These are phyloP conservation scores for Pseudoturritis turrita DNA, from an alignment of 345 rosid species.

Conservation along the genomic window DNA sequence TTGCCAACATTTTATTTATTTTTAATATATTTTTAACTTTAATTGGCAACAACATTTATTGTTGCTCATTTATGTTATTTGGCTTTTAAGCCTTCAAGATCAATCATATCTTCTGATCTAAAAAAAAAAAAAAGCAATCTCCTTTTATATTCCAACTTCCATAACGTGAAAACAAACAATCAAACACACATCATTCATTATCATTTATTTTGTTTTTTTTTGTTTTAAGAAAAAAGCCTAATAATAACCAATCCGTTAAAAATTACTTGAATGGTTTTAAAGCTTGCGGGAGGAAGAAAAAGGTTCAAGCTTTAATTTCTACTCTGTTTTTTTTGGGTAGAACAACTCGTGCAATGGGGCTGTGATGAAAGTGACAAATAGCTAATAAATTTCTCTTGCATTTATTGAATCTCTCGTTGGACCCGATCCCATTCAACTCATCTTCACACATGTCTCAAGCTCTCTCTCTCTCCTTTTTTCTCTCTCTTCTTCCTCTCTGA, in stretches of 20 bases:
- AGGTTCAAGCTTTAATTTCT: slow-evolving; percentile 5
- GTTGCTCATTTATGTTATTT: slow-evolving; percentile 26
- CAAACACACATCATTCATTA: slow-evolving; percentile 25
- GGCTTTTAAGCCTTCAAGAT: slow-evolving; percentile 32
- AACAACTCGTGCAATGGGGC: slow-evolving; percentile 34
- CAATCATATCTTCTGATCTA: slow-evolving; percentile 10
- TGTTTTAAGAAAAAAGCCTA: background rate
- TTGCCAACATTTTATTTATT: slow-evolving; percentile 12
- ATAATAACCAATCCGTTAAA: background rate
- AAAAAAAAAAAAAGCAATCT: background rate
- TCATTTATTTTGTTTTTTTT: too few species aligned
- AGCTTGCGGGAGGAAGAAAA: slow-evolving; percentile 18
- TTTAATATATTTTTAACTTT: slow-evolving; percentile 2
- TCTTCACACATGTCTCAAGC: slow-evolving; percentile 27
- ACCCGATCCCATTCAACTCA: slow-evolving; percentile 32
- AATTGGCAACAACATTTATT: slow-evolving; percentile 20
- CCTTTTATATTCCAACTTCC: slow-evolving; percentile 21
- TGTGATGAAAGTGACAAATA: slow-evolving; percentile 38
- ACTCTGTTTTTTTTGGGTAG: slow-evolving; percentile 18
- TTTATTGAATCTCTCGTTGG: slow-evolving; percentile 32
- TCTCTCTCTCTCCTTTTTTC: slow-evolving; percentile 4
- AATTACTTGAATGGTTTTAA: background rate
- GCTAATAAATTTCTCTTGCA: slow-evolving; percentile 28
- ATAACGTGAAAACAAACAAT: slow-evolving; percentile 29
- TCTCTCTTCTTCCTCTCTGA: slow-evolving; percentile 9